Evolutionary conservation across 169 alveolate species (phyloP), one percentile per base, ranked within the genome.

Genomic region (Cryptosporidium sp.): DNA sequence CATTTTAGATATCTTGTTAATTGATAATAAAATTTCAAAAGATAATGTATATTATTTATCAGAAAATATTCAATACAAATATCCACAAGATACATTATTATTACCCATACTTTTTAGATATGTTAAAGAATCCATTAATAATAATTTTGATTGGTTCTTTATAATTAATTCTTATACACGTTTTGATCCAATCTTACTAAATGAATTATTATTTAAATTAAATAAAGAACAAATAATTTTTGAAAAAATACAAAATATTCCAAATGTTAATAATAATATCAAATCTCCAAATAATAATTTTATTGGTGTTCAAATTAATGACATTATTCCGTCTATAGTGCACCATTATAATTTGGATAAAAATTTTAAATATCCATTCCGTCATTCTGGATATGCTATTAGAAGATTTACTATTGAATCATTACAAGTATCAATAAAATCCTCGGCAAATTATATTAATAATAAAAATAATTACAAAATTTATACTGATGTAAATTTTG

Each of bases 121-220:
- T 26, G 33, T 73, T 16, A 33, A 52, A 55, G 59, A 73, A 29
- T 62, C 89, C 33, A 31, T 7, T 58, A 31, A 65, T 43, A 62
- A 73, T 55, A 5, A 43, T 45, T 70, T 80, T 80, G 89, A 80
- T 50, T 80, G 89, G 89, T 80, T 80, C 37, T 80, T 80, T n/a
- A 80, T 80, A 16, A 31, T 80, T 31, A 62, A 59, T 23, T 59
- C 73, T n/a, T 45, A 41, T 80, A 80, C 89, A 10, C 31, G 89
- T 26, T 61, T 80, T 52, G 80, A 80, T 23, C 89, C 71, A 10
- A 26, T 37, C 7, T 39, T 45, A 45, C 16, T 80, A 45, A 65
- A 62, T 33, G 37, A 65, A 23, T 31, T 80, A 29, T 59, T 80
- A 43, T 41, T 45, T 41, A 62, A 62, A 14, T 21, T 59, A 43